Conservation (phyloP, 2,329 filamentous ascomycete genomes). For the Botrytis hyacinthi region DNA sequence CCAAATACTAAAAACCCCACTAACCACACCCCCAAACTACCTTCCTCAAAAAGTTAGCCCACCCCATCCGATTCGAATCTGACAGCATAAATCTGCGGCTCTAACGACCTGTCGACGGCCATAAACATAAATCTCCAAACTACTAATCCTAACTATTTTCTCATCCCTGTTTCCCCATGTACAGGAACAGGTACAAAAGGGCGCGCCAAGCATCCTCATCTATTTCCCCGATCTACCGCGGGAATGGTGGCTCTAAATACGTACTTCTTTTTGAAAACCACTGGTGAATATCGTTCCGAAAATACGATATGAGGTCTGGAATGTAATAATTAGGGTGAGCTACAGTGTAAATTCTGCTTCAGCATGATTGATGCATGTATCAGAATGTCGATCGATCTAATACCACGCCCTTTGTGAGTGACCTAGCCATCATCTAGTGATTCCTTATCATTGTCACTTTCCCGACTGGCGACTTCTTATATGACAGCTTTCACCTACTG, state of each 20-base stretch:
- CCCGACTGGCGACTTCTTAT: background rate
- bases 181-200: background rate
- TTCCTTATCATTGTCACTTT: background rate
- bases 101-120: accelerated
- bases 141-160: accelerated
- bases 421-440: background rate
- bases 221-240: background rate
- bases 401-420: background rate
- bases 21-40: background rate
- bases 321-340: background rate
- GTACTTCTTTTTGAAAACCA: background rate
- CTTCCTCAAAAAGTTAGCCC: background rate
- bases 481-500: background rate
- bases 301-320: background rate
- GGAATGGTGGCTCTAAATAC: background rate
- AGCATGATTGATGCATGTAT: background rate
- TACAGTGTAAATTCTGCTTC: background rate
- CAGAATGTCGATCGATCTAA: background rate
- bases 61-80: background rate
- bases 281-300: background rate
- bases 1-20: no score
- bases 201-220: background rate
- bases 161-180: background rate
- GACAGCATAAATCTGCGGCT: background rate
- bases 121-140: accelerated